phyloP scores from a whole-genome alignment of 257 asterid genomes.

The Osmanthus fragrans region DNA sequence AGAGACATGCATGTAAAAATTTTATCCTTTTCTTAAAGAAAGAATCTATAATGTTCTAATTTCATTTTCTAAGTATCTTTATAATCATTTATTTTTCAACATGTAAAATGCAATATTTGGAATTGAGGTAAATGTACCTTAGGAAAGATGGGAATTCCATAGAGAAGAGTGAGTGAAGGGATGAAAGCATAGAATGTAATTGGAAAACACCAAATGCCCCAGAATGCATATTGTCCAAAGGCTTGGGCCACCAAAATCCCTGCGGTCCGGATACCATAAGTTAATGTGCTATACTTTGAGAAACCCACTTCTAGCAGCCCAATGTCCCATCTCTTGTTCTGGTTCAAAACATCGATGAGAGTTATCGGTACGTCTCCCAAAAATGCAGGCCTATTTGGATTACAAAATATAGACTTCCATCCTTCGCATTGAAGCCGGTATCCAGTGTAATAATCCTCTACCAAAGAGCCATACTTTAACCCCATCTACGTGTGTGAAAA shows the following conservation, averaged over 20 bases:
- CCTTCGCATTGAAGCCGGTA: constrained; percentile 69
- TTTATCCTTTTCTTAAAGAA: too few species aligned
- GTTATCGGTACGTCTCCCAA: constrained; percentile 65
- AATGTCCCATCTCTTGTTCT: constrained; percentile 63
- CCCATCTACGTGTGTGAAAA: constrained; percentile 44
- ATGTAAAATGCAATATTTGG: neutral
- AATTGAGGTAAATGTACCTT: constrained; percentile 43
- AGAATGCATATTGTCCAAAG: constrained; percentile 60
- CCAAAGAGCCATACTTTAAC: constrained; percentile 71
- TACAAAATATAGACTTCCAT: constrained; percentile 67
- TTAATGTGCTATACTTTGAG: constrained; percentile 53
- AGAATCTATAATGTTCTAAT: too few species aligned
- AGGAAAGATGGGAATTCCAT: constrained; percentile 53
- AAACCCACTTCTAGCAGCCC: constrained; percentile 74
- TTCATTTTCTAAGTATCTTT: neutral
- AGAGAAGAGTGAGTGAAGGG: constrained; percentile 59
- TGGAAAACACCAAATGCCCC: constrained; percentile 67
- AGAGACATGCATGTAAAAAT: neutral
- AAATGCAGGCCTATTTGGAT: constrained; percentile 73
- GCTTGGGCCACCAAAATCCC: constrained; percentile 57
- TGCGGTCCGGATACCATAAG: constrained; percentile 41
- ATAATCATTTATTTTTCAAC: neutral
- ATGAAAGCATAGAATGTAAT: constrained; percentile 55
- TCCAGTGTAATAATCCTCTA: constrained; percentile 75
- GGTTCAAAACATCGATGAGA: constrained; percentile 53